Conservation (phyloP, 2,329 filamentous ascomycete species). For the Davidsoniella virescens region DNA sequence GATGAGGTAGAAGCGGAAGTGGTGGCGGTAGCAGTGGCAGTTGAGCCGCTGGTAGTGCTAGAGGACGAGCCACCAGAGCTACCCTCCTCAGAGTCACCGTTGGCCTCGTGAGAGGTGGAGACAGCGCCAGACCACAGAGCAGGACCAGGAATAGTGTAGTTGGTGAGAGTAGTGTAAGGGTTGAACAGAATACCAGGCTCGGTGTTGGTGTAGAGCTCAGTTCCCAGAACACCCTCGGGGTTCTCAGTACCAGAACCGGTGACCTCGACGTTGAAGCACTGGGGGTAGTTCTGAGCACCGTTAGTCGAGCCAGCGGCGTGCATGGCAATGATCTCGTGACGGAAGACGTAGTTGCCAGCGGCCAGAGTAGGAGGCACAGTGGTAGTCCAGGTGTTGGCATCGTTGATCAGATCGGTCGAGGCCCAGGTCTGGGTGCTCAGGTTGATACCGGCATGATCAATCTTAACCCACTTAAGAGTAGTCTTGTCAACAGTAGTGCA, state of each 20-base stretch:
- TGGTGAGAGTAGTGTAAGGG: slow-evolving; percentile 18
- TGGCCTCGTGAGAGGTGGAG: slow-evolving; percentile 9
- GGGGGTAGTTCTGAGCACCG: slow-evolving; percentile 35
- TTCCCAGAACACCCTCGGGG: slow-evolving; percentile 20
- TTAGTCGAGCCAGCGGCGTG: slow-evolving; percentile 26
- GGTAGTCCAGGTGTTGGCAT: slow-evolving; percentile 21
- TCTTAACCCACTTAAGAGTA: slow-evolving; percentile 46
- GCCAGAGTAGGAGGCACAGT: slow-evolving; percentile 21
- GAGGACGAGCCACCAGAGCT: background rate
- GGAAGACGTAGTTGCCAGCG: slow-evolving; percentile 29
- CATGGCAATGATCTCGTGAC: slow-evolving; percentile 37
- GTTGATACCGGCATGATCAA: slow-evolving; percentile 37
- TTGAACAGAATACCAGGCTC: slow-evolving; percentile 22
- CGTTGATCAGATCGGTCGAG: slow-evolving; percentile 26
- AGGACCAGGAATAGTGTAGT: slow-evolving; percentile 18
- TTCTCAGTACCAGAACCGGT: slow-evolving; percentile 23
- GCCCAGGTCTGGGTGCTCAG: slow-evolving; percentile 23
- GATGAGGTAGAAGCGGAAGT: background rate
- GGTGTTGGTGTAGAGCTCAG: slow-evolving; percentile 18
- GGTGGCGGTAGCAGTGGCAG: background rate
- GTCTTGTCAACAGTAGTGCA: slow-evolving; percentile 37
- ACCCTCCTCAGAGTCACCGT: slow-evolving; percentile 11
- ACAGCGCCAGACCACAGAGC: slow-evolving; percentile 14
- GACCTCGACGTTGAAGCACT: slow-evolving; percentile 33
- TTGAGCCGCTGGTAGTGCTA: background rate